These are phyloP conservation scores for Aspergillus cavernicola DNA, from an alignment of 495 filamentous ascomycete species.

Conservation along the genomic window DNA sequence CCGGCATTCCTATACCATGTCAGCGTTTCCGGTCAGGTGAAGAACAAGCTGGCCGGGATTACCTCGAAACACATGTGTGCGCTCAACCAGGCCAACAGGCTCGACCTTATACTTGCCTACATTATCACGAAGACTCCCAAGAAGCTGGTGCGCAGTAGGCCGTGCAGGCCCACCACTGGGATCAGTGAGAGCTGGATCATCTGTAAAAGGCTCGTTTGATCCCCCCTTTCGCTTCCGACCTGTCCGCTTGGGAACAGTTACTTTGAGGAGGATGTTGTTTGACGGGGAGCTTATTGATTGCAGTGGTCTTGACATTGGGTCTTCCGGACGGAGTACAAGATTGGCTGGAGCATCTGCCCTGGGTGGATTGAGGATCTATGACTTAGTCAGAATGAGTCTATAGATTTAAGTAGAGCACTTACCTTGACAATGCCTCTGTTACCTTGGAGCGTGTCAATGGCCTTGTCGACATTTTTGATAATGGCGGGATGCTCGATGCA, in stretches of 20 bases:
- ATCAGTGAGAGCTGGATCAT: slow-evolving; percentile 14
- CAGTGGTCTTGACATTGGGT: slow-evolving; percentile 70
- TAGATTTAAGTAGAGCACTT: slow-evolving; percentile 13
- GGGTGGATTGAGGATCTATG: slow-evolving; percentile 41
- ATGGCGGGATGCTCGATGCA: slow-evolving; percentile 87
- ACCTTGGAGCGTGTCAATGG: slow-evolving; percentile 72
- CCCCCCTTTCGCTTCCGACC: slow-evolving; percentile 80
- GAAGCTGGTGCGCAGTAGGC: slow-evolving; percentile 39
- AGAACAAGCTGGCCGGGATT: neutral
- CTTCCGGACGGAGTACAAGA: slow-evolving; percentile 70
- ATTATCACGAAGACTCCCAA: slow-evolving; percentile 70
- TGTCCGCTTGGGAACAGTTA: slow-evolving; percentile 82
- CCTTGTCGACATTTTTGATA: slow-evolving; percentile 77
- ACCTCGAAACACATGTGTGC: slow-evolving; percentile 87
- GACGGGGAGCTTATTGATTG: slow-evolving; percentile 65
- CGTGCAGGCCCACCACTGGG: slow-evolving; percentile 14
- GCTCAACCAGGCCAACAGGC: slow-evolving; percentile 65
- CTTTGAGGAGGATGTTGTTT: slow-evolving; percentile 78
- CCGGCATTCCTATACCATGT: slow-evolving; percentile 51
- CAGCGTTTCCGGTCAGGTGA: neutral
- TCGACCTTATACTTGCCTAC: slow-evolving; percentile 63
- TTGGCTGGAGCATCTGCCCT: slow-evolving; percentile 41
- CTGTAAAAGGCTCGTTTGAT: slow-evolving; percentile 58
- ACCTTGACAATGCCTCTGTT: slow-evolving; percentile 63
- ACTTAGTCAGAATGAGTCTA: neutral